Evolutionary conservation across 73 alveolate species (phyloP).

Genomic region (Paraurostyla sp.): DNA sequence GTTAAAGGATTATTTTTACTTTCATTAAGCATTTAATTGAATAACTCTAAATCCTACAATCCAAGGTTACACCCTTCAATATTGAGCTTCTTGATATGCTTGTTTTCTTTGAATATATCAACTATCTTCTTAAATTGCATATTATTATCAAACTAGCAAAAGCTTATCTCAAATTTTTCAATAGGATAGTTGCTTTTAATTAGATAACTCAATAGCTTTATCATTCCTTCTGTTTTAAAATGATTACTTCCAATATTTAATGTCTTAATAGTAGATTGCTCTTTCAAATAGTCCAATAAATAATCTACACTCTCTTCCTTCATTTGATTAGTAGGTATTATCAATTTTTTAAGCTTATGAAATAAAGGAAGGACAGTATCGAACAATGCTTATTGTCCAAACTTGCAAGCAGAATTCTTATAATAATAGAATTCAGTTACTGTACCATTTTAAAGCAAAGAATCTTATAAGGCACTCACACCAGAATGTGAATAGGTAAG

Average conservation of each 20-base stretch:
- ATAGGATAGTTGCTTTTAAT: neutral
- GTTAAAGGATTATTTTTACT: neutral
- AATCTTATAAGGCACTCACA: neutral
- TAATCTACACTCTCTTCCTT: neutral
- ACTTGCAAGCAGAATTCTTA: neutral
- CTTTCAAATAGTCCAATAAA: neutral
- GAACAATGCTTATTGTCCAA: neutral
- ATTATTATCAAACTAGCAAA: neutral
- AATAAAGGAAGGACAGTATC: neutral
- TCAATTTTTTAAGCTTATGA: neutral
- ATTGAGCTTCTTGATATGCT: neutral
- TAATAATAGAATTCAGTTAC: neutral
- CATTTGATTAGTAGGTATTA: neutral
- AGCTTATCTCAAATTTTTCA: constrained; percentile 10
- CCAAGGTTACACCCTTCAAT: constrained; percentile 17
- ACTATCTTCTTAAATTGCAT: neutral
- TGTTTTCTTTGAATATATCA: constrained; percentile 3
- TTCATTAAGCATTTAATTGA: neutral
- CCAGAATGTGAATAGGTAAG: neutral
- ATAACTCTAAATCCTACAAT: neutral
- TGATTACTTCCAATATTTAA: constrained; percentile 26
- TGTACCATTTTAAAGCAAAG: neutral
- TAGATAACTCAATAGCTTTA: neutral
- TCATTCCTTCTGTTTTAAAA: neutral
- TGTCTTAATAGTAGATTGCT: neutral